phyloP scores from a whole-genome alignment of 2,329 filamentous ascomycete species.

The Colletotrichum sp. region DNA sequence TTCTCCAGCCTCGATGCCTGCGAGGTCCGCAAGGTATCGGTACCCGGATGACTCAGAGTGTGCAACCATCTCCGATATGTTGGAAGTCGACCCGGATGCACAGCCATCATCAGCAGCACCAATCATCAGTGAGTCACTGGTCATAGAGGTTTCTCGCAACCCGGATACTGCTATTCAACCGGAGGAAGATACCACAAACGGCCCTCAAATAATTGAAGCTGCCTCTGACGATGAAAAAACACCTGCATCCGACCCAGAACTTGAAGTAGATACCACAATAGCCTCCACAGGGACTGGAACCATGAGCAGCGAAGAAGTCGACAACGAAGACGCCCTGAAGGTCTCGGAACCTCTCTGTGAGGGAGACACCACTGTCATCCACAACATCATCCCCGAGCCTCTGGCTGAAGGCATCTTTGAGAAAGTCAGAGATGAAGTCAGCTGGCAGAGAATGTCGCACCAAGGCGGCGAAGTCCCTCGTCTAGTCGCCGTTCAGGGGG shows the following conservation, averaged over 20 bases:
- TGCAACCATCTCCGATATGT: not conserved
- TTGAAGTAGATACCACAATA: not conserved
- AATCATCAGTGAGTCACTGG: not conserved
- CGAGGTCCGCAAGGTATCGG: slow-evolving; percentile 5
- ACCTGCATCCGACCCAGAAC: not conserved
- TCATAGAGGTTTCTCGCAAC: not conserved
- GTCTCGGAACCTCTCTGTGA: slow-evolving; percentile 63
- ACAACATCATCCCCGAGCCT: slow-evolving; percentile 67
- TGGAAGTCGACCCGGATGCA: slow-evolving; percentile 18
- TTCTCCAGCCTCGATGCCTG: not conserved
- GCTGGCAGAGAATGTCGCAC: slow-evolving; percentile 93
- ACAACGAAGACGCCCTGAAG: not conserved
- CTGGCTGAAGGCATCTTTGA: slow-evolving; percentile 69
- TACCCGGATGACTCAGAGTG: slow-evolving; percentile 11
- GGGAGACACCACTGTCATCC: slow-evolving; percentile 78
- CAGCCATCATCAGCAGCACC: not conserved
- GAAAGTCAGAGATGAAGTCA: slow-evolving; percentile 73
- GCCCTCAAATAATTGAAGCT: not conserved
- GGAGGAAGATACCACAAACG: not conserved
- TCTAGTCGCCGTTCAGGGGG: slow-evolving; percentile 87
- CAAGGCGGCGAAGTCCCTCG: slow-evolving; percentile 90
- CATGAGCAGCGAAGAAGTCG: not conserved
- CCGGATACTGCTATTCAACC: not conserved
- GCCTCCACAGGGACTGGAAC: not conserved
- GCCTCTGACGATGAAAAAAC: not conserved